A percentile compares a stretch with the other conserved stretches of the same genome.
Evolutionary conservation across 208 protist species (phyloP).

Genomic region (Wallacemonas sp.): DNA sequence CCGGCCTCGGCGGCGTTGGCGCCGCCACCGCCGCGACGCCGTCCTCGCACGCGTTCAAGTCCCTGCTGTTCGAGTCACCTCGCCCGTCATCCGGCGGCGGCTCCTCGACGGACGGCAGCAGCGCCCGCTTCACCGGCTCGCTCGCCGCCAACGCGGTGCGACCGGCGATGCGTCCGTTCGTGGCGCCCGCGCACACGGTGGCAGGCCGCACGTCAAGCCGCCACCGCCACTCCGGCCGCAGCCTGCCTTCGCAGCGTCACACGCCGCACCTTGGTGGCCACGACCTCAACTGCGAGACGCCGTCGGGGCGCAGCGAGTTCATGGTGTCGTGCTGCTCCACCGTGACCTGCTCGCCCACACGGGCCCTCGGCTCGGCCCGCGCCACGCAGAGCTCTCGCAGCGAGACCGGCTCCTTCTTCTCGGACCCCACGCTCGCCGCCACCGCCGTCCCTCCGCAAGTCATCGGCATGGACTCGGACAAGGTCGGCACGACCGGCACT

Average conservation of each 20-base stretch:
- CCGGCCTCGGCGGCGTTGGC: too few relatives aligned
- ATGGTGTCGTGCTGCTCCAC: slow-evolving; percentile 16
- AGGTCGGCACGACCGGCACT: too few relatives aligned
- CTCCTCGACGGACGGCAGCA: slow-evolving; percentile 11
- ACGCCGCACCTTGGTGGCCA: not conserved
- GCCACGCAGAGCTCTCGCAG: slow-evolving; percentile 1
- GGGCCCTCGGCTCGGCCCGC: not conserved
- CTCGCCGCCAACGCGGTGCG: not conserved
- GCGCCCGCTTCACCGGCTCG: not conserved
- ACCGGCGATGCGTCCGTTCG: slow-evolving; percentile 7
- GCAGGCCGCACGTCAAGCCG: slow-evolving; percentile 1
- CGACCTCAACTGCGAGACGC: slow-evolving; percentile 1
- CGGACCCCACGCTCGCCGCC: not conserved
- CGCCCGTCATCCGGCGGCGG: slow-evolving; percentile 5
- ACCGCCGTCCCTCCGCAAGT: slow-evolving; percentile 1
- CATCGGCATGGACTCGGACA: too few relatives aligned
- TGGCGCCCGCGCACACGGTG: slow-evolving; percentile 5
- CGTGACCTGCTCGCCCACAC: slow-evolving; percentile 7
- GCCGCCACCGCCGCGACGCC: too few relatives aligned
- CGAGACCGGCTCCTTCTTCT: slow-evolving; percentile 9
- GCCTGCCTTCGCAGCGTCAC: not conserved
- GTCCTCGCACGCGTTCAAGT: slow-evolving; percentile 11
- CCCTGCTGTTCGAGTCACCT: slow-evolving; percentile 21
- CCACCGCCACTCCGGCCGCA: not conserved
- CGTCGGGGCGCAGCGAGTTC: slow-evolving; percentile 12